Evolutionary conservation across 2,329 filamentous ascomycete species (phyloP).

Genomic region (Botrytis byssoidea): DNA sequence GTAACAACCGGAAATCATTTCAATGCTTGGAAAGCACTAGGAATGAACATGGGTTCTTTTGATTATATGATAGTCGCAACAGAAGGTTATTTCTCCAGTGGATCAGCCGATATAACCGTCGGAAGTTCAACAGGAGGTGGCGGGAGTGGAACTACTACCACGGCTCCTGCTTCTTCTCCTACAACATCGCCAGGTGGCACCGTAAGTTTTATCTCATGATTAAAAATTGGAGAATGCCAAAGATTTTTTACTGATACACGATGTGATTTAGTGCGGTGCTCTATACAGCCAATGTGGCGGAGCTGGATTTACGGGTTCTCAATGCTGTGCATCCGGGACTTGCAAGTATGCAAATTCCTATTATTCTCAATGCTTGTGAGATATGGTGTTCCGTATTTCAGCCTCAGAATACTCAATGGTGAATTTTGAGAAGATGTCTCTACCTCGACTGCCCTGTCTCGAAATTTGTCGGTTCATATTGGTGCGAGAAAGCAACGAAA

Average conservation of each 20-base stretch:
- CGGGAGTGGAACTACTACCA: background rate
- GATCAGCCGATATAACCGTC: constrained; percentile 25
- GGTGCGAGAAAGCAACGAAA: background rate
- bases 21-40: constrained; percentile 50
- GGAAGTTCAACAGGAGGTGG: background rate
- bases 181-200: background rate
- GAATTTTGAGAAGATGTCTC: background rate
- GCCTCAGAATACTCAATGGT: background rate
- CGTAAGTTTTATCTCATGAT: background rate
- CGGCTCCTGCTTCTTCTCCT: background rate
- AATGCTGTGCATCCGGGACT: constrained; percentile 15
- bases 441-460: background rate
- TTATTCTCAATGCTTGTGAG: constrained; percentile 23
- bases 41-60: constrained; percentile 47
- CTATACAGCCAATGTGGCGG: constrained; percentile 21
- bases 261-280: constrained; percentile 3
- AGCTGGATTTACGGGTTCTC: constrained; percentile 4
- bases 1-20: constrained; percentile 53
- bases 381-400: background rate
- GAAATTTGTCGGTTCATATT: too few relatives aligned
- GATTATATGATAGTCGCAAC: constrained; percentile 51
- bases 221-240: background rate
- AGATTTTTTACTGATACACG: background rate
- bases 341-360: constrained; percentile 14
- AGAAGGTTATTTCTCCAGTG: constrained; percentile 25